Evolutionary conservation across 2,329 filamentous ascomycete genomes (phyloP).

Genomic region (Ascocoryne sarcoides): DNA sequence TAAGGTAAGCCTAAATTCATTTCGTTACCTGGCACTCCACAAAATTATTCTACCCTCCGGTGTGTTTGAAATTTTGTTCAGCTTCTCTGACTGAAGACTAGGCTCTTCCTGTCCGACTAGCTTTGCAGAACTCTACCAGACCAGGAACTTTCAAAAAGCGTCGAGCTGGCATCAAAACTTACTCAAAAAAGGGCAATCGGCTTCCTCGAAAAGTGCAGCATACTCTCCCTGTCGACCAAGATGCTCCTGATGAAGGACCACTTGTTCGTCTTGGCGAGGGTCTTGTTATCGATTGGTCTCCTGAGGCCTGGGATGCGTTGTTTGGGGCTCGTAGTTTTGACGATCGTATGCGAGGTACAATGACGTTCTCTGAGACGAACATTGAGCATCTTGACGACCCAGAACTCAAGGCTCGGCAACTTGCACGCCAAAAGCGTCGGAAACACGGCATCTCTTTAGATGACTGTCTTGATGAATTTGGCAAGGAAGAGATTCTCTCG

Average conservation of each 20-base stretch:
- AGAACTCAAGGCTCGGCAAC: constrained; percentile 55
- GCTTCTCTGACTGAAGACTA: constrained; percentile 22
- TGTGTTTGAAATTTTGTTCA: too few relatives aligned
- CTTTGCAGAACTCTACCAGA: constrained; percentile 16
- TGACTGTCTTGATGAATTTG: constrained; percentile 90
- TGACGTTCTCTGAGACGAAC: constrained; percentile 43
- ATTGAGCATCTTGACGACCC: constrained; percentile 42
- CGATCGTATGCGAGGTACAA: constrained; percentile 47
- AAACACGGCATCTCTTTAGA: constrained; percentile 75
- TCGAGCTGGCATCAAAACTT: constrained; percentile 28
- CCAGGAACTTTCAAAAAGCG: constrained; percentile 25
- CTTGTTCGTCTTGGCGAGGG: constrained; percentile 75
- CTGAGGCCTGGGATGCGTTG: constrained; percentile 59
- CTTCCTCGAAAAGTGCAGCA: constrained; percentile 9
- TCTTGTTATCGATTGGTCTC: constrained; percentile 78
- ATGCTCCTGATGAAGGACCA: constrained; percentile 42
- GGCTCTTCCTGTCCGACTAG: constrained; percentile 27
- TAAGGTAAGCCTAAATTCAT: constrained; percentile 17
- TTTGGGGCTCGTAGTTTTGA: constrained; percentile 43
- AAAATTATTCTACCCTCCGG: too few relatives aligned
- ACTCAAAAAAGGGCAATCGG: constrained; percentile 31
- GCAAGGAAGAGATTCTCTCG: constrained; percentile 85
- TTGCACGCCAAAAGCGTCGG: constrained; percentile 53
- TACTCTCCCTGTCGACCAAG: constrained; percentile 12
- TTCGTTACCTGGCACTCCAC: too few relatives aligned